Evolutionary conservation across 805 yeast species (phyloP), one percentile per base, ranked within the genome.

Genomic region (Wickerhamomyces hampshirensis): DNA sequence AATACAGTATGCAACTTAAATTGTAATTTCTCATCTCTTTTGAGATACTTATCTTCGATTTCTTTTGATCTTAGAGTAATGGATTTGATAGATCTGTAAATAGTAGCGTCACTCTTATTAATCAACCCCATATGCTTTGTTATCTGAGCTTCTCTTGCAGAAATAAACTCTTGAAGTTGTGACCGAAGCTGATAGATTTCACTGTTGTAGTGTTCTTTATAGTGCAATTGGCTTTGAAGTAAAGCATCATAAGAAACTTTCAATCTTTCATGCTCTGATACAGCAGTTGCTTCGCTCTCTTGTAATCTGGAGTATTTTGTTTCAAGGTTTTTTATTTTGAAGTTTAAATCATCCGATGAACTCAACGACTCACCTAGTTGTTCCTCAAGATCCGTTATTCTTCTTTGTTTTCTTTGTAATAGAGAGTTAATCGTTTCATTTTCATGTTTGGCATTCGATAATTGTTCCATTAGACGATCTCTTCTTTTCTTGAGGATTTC

Each of bases 361-460:
- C 74, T 63, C 28, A 63, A 49, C n/a, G 73, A 48, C 16, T 71
- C 76, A 36, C 68, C 67, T 38, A 71, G 57, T 45, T 75, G 77
- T 28, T 60, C 63, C 55, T 86, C 95, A 48, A 84, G 60, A 46
- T 82, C 91, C 21, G 63, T 50, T 18, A 84, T 71, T 35, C 85
- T 65, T 34, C 89, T 67, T 48, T 83, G 87, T 50, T 84, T 83
- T 35, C 94, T 65, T 43, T 72, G 75, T 40, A 85, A 60, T 43
- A 84, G 61, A 1, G 87, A 77, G 49, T 73, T 80, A 29, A 82
- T 66, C 64, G 80, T 80, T 44, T 84, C 88, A 48, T 80, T 80
- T 50, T 86, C 91, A 55, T 83, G 89, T 56, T 81, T 81, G 26
- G 83, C 65, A 44, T 78, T 79, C 21, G 86, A 76, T 42, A 80